These are phyloP conservation scores for Backusella liffmaniae DNA, from an alignment of 192 early-diverging fungal species.

Conservation along the genomic window DNA sequence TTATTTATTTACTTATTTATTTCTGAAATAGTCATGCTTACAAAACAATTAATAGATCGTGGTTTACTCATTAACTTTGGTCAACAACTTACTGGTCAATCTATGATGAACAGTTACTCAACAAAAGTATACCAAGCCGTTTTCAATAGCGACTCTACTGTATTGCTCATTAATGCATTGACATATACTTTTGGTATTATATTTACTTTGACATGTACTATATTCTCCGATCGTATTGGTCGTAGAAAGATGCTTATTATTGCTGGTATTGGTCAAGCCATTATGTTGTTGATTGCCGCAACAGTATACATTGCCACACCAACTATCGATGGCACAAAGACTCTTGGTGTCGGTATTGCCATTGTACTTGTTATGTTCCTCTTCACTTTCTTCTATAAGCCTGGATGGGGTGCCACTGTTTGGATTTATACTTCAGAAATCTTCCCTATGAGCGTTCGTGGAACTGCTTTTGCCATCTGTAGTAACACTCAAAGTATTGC, in stretches of 20 bases:
- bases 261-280: slow-evolving; percentile 19
- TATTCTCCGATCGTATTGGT: slow-evolving; percentile 14
- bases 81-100: slow-evolving; percentile 29
- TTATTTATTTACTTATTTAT: background rate
- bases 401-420: slow-evolving; percentile 61
- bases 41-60: background rate
- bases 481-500: slow-evolving; percentile 61
- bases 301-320: slow-evolving; percentile 18
- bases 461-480: slow-evolving; percentile 52
- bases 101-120: slow-evolving; percentile 26
- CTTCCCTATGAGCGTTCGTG: slow-evolving; percentile 60
- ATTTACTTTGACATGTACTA: slow-evolving; percentile 23
- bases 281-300: slow-evolving; percentile 16
- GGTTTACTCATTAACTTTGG: slow-evolving; percentile 32
- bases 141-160: slow-evolving; percentile 14
- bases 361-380: slow-evolving; percentile 36
- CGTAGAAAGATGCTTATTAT: slow-evolving; percentile 13
- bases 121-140: slow-evolving; percentile 22
- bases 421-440: slow-evolving; percentile 66
- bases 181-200: slow-evolving; percentile 27
- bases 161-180: slow-evolving; percentile 23
- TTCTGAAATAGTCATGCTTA: background rate
- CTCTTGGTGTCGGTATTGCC: slow-evolving; percentile 16
- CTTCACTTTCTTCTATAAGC: slow-evolving; percentile 55
- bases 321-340: slow-evolving; percentile 12